Conservation (phyloP, 495 filamentous ascomycete genomes). For the Chaetomium fimeti region DNA sequence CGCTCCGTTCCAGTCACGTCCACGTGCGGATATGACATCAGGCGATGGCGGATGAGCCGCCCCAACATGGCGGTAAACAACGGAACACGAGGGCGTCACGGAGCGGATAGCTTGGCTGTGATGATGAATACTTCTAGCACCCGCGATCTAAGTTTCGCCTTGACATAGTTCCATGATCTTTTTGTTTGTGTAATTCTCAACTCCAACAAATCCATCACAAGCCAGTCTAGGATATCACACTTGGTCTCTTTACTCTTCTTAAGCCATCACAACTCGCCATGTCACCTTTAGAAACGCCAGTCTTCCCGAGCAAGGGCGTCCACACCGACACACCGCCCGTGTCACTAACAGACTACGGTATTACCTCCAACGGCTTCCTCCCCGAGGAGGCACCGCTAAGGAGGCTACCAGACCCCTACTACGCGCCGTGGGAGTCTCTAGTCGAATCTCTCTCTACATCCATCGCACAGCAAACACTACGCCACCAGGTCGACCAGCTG, state of each 20-base stretch:
- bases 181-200: background rate
- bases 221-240: background rate
- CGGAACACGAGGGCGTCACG: slow-evolving; percentile 13
- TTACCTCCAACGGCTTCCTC: slow-evolving; percentile 67
- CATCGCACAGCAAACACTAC: slow-evolving; percentile 64
- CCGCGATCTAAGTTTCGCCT: background rate
- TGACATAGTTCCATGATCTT: background rate
- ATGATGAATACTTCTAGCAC: slow-evolving; percentile 4
- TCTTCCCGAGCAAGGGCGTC: background rate
- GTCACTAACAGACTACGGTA: slow-evolving; percentile 25
- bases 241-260: too few species aligned
- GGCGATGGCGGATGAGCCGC: background rate
- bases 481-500: slow-evolving; percentile 63
- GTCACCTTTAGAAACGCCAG: slow-evolving; percentile 25
- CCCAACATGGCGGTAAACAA: background rate
- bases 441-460: slow-evolving; percentile 64
- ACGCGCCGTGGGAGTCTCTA: slow-evolving; percentile 75
- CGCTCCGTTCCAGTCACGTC: background rate
- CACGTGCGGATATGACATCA: slow-evolving; percentile 16
- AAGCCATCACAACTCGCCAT: slow-evolving; percentile 10
- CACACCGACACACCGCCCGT: background rate
- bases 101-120: slow-evolving; percentile 1
- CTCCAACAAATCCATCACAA: too few species aligned
- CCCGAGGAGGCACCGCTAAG: slow-evolving; percentile 67
- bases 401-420: slow-evolving; percentile 69